Evolutionary conservation across 164 flowering plant genomes (phyloP), one percentile per base, ranked within the genome.

Genomic region (Brasenia schreberi): DNA sequence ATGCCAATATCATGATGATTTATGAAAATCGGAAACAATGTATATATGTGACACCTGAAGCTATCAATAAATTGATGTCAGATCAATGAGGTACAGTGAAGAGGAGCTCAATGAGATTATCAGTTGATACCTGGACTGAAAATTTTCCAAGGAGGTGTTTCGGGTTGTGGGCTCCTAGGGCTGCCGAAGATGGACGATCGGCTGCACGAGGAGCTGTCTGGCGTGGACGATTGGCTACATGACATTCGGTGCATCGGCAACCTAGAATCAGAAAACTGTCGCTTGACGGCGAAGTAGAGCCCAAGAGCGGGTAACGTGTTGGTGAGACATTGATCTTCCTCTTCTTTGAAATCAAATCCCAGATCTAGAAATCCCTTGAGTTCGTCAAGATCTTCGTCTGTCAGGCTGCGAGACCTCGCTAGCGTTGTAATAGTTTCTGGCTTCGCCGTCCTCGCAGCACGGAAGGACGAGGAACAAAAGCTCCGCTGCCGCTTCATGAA

Each of bases 251-350:
- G 19, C 63, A 19, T 1, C 63, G 63, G 11, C 16, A 64, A 23
- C 60, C 14, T 39, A 4, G 53, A 23, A 5, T 64, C 70, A 0
- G 90, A 82, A 18, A 84, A 61, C 67, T 83, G 89, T 1, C 97
- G 78, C 43, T 84, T 87, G 5, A 92, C 96, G 0, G 96, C 91
- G 56, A 88, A 92, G 43, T 88, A 90, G 33, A 90, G 84, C 66
- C 90, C 98, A 5, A 92, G 79, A 1, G 98, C 98, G 0, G 98
- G 98, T 67, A 92, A 75, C 0, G 97, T 92, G 19, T 73, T 74
- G 69, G 88, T 82, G 5, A 92, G 79, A 16, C 66, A 68, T 42
- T 84, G 92, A 4, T 92, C 93, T 0, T 75, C 80, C 67, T 60
- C 19, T 7, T 88, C 88, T 6, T 82, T 82, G 77, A 90, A 90